These are phyloP conservation scores for Hericium coralloides DNA, from an alignment of 768 basidiomycete genomes.

Conservation along the genomic window DNA sequence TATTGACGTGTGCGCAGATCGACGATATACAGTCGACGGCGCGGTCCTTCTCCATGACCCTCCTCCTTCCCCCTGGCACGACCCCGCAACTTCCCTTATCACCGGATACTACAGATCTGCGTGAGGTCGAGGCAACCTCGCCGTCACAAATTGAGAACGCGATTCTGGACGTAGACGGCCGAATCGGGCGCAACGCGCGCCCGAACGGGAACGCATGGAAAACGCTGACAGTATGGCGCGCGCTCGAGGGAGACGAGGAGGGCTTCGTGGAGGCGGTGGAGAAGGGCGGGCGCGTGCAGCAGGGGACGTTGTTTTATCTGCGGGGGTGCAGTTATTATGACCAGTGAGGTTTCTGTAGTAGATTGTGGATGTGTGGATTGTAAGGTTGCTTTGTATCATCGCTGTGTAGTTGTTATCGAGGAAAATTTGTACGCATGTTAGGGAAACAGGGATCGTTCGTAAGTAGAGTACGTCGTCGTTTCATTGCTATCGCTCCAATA, in stretches of 20 bases:
- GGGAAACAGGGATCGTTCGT: too few species aligned
- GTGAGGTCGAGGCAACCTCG: slow-evolving; percentile 29
- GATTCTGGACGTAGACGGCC: slow-evolving; percentile 42
- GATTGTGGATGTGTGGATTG: not conserved
- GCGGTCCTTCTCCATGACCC: slow-evolving; percentile 28
- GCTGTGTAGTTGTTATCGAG: too few species aligned
- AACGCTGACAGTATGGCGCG: slow-evolving; percentile 44
- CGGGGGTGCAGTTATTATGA: slow-evolving; percentile 31
- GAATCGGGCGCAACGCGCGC: slow-evolving; percentile 31
- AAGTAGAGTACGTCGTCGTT: too few species aligned
- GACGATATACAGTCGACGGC: slow-evolving; percentile 32
- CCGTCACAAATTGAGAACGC: slow-evolving; percentile 43
- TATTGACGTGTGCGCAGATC: slow-evolving; percentile 26
- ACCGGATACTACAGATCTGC: slow-evolving; percentile 19
- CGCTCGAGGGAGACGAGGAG: slow-evolving; percentile 26
- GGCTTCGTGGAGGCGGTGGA: slow-evolving; percentile 13
- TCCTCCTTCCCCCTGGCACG: slow-evolving; percentile 26
- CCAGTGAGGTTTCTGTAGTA: not conserved
- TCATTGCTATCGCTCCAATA: too few species aligned
- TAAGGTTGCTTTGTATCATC: too few species aligned
- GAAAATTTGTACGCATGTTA: too few species aligned
- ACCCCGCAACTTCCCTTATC: slow-evolving; percentile 15
- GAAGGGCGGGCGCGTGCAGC: slow-evolving; percentile 34
- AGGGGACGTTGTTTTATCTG: slow-evolving; percentile 44
- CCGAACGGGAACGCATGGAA: slow-evolving; percentile 53